Conservation (phyloP, 768 basidiomycete genomes). For the Scleroderma bovista region DNA sequence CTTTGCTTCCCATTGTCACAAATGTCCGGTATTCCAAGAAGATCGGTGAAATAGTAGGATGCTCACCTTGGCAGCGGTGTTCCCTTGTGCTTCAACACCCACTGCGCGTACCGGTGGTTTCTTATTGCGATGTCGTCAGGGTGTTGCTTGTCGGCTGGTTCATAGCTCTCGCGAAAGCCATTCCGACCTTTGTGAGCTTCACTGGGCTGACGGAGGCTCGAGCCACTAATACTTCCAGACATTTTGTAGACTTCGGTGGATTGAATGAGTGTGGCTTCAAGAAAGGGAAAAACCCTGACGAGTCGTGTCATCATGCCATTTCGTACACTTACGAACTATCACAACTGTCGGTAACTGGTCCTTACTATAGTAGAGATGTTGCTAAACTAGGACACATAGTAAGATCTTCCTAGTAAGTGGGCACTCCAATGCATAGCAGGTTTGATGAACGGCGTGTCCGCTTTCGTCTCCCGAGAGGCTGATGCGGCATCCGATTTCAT, state of each 20-base stretch:
- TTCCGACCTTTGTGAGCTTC: slow-evolving; percentile 10
- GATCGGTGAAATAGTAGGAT: neutral
- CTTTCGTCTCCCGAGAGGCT: too few relatives aligned
- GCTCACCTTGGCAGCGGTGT: slow-evolving; percentile 37
- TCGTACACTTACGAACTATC: too few relatives aligned
- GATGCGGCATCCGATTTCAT: too few relatives aligned
- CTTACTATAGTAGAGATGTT: too few relatives aligned
- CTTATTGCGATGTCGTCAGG: slow-evolving; percentile 23
- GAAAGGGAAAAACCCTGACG: neutral
- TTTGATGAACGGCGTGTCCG: too few relatives aligned
- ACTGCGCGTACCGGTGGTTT: slow-evolving; percentile 34
- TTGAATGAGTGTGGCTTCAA: neutral
- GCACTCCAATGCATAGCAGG: too few relatives aligned
- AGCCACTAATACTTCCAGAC: neutral
- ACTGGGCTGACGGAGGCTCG: slow-evolving; percentile 9
- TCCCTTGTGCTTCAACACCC: slow-evolving; percentile 36
- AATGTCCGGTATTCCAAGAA: neutral
- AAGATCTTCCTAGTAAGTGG: too few relatives aligned
- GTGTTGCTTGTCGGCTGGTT: slow-evolving; percentile 8
- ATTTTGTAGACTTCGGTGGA: neutral
- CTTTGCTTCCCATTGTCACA: slow-evolving; percentile 9
- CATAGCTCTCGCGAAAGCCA: slow-evolving; percentile 18
- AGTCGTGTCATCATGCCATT: too few relatives aligned
- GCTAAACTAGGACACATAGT: too few relatives aligned
- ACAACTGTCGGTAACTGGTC: too few relatives aligned